Percentiles rank a stretch among this genome's conserved stretches.
These are phyloP conservation scores for Solanum hybrid DNA, from an alignment of 305 asterid genomes.

Conservation along the genomic window DNA sequence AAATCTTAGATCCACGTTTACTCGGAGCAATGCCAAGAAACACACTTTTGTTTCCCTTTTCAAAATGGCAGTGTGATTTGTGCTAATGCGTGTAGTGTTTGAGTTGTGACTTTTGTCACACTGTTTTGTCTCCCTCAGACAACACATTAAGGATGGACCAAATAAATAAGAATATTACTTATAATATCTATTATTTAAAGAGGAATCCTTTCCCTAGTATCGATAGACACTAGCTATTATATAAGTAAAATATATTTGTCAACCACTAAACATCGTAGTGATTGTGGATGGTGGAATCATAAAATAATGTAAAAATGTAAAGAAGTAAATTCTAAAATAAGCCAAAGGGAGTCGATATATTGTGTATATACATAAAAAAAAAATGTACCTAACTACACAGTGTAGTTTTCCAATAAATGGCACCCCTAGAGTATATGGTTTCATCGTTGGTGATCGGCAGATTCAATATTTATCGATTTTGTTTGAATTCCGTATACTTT, in stretches of 20 bases:
- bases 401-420: too few relatives aligned
- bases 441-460: too few relatives aligned
- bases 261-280: neutral
- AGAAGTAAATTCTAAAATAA: fast-evolving
- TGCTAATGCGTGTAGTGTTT: neutral
- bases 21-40: neutral
- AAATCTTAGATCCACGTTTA: fast-evolving
- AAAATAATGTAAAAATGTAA: too few relatives aligned
- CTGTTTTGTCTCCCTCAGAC: neutral
- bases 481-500: neutral
- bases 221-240: neutral
- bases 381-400: fast-evolving
- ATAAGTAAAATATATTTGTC: neutral
- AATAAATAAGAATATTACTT: neutral
- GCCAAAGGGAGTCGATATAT: neutral
- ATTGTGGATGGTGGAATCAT: neutral
- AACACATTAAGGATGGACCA: neutral
- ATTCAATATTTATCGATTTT: neutral
- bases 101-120: neutral
- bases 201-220: neutral
- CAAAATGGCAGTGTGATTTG: neutral
- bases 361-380: too few relatives aligned
- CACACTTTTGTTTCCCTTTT: neutral
- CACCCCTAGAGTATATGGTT: neutral
- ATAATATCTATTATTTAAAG: neutral